Percentiles rank a stretch among this genome's conserved stretches.
Evolutionary conservation across 495 filamentous ascomycete genomes (phyloP).

Genomic region (Tuber brumale): DNA sequence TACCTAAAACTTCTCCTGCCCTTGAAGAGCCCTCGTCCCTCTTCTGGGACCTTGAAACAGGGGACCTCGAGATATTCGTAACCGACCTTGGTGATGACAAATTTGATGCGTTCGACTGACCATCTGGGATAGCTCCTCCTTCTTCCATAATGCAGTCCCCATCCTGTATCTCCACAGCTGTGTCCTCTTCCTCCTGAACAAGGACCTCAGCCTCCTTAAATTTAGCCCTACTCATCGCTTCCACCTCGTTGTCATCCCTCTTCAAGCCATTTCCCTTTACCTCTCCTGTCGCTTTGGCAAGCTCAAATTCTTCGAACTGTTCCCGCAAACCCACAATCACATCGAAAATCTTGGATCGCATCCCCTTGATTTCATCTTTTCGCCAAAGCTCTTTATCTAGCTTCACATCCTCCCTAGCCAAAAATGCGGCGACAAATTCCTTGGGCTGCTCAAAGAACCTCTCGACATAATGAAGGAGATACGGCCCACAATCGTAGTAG

Average conservation of each 20-base stretch:
- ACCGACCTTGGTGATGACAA: neutral
- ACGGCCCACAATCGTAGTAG: conserved; percentile 82
- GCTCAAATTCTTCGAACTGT: conserved; percentile 26
- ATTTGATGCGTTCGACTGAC: neutral
- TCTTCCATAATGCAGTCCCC: conserved; percentile 2
- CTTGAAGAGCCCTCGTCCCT: neutral
- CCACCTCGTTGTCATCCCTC: neutral
- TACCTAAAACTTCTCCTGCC: neutral
- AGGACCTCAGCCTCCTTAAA: neutral
- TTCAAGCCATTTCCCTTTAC: conserved; percentile 1
- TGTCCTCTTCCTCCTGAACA: neutral
- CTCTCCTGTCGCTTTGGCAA: conserved; percentile 5
- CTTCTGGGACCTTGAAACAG: neutral
- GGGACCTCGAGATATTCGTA: neutral
- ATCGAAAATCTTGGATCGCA: conserved; percentile 37
- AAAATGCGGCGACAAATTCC: conserved; percentile 30
- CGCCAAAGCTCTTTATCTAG: conserved; percentile 34
- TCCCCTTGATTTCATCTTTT: conserved; percentile 31
- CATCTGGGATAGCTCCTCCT: neutral
- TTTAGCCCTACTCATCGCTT: neutral
- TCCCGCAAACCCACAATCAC: conserved; percentile 31
- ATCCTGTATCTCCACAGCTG: conserved; percentile 1
- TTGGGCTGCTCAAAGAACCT: conserved; percentile 53
- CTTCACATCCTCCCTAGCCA: conserved; percentile 25
- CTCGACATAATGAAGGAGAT: conserved; percentile 71